phyloP scores from a whole-genome alignment of 768 basidiomycete genomes.

The Pleurotus djamor region DNA sequence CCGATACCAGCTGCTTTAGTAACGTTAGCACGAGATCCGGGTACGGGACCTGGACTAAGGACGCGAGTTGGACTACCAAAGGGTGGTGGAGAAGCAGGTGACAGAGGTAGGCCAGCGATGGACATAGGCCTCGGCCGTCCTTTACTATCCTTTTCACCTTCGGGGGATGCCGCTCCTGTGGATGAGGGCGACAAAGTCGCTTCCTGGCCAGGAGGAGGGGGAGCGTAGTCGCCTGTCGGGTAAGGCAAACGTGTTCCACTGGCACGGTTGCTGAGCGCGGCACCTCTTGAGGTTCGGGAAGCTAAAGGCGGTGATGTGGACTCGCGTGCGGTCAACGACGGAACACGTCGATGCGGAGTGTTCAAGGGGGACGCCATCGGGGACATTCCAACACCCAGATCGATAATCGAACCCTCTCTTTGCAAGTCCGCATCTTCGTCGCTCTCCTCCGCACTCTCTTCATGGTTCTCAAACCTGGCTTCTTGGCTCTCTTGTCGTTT shows the following conservation, averaged over 20 bases:
- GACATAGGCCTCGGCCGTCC: conserved; percentile 39
- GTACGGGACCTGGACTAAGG: conserved; percentile 6
- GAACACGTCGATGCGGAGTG: conserved; percentile 35
- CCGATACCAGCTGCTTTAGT: neutral
- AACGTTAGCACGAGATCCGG: conserved; percentile 1
- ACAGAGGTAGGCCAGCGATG: conserved; percentile 28
- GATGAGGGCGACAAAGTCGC: conserved; percentile 49
- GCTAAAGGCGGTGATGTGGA: conserved; percentile 64
- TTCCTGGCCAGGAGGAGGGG: conserved; percentile 37
- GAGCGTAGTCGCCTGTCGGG: conserved; percentile 81
- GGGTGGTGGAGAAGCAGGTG: neutral
- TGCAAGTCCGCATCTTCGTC: neutral
- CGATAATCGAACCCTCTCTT: neutral
- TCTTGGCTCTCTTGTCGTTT: neutral
- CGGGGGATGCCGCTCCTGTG: conserved; percentile 52
- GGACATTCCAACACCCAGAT: conserved; percentile 4
- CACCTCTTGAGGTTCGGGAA: conserved; percentile 20
- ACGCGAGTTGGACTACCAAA: neutral
- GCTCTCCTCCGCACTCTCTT: neutral
- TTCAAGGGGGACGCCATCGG: conserved; percentile 12
- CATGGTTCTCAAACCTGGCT: neutral
- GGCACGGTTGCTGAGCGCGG: conserved; percentile 25
- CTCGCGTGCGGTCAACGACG: conserved; percentile 49
- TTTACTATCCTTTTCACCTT: neutral
- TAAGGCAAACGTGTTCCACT: conserved; percentile 66